A percentile compares a stretch with the other conserved stretches of the same genome.
Conservation (phyloP, 2,329 filamentous ascomycete species). For the Aotearoamyces nothofagi region DNA sequence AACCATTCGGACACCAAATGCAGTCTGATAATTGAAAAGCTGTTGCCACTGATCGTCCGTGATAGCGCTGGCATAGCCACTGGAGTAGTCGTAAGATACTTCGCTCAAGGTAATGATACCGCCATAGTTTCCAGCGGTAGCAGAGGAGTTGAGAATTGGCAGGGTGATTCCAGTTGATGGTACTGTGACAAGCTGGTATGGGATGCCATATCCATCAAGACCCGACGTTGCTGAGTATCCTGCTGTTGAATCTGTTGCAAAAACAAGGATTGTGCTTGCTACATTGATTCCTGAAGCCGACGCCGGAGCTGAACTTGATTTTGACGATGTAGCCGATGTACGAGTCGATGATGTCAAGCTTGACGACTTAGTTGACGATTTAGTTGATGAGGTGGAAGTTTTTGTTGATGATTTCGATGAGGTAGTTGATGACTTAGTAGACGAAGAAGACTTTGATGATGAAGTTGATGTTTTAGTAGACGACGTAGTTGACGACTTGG, state of each 20-base stretch:
- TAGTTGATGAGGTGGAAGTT: no score
- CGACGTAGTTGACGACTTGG: no score
- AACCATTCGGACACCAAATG: conserved; percentile 43
- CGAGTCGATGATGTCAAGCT: no score
- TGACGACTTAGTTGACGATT: no score
- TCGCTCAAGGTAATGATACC: conserved; percentile 8
- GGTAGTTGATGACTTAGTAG: no score
- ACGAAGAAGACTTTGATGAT: no score
- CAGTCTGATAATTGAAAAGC: conserved; percentile 39
- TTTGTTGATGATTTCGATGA: no score
- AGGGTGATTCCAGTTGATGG: conserved; percentile 32
- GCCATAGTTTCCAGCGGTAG: conserved; percentile 2
- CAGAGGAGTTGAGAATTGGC: conserved; percentile 26
- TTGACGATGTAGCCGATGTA: no score
- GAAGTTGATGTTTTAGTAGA: no score
- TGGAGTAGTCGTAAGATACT: conserved; percentile 20
- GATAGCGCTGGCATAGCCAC: conserved; percentile 18
- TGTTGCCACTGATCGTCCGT: conserved; percentile 38
- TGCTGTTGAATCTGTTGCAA: conserved; percentile 34
- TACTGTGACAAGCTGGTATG: conserved; percentile 34
- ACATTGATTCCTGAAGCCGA: no score
- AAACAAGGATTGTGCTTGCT: conserved; percentile 40
- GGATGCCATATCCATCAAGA: conserved; percentile 42
- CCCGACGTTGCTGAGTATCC: conserved; percentile 34
- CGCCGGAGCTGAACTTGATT: no score